Evolutionary conservation across 2,329 filamentous ascomycete species (phyloP), one percentile per base, ranked within the genome.

Genomic region (Penicillium sp.): DNA sequence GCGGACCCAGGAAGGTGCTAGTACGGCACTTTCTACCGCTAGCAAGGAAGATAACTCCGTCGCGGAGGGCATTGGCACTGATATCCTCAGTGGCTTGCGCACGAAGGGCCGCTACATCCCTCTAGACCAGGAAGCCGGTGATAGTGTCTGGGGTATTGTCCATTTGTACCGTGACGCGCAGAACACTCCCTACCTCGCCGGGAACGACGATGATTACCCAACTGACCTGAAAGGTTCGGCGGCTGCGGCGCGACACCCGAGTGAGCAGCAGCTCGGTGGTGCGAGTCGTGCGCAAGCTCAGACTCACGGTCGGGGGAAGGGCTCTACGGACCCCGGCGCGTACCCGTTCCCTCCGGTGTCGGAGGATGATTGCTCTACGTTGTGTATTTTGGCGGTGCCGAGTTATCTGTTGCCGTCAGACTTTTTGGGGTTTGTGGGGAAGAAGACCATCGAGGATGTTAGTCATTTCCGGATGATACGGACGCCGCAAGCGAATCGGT

Each of bases 401-500:
- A 95, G 90, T 34, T 98, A 97, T 75, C 89, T 98, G 79, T 91
- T 91, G 7, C 90, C 93, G 0, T 90, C 90, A 6, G 94, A 98
- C 71, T 91, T 99, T 60, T 79, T 98, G 64, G 93, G 92, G 0
- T 98, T 96, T 69, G 86, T 98, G 5, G 95, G 95, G 3, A 91
- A 96, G 73, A 87, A 88, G 71, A 96, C 94, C 74, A 86, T 90
- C 73, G 86, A 90, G 59, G 86, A 93, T 61, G 91, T 99, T 59
- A 95, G 90, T 68, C 95, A 99, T 79, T 96, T 96, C 73, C 84
- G 95, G 55, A 92, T 99, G 86, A 90, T 99, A 57, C 88, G 92
- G 82, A 98, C 95, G 1, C 90, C 89, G 55, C 85, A 88, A 63
- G 88, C 92, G 75, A 97, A 96, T 75, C 87, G 93, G 62, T 98